phyloP scores from a whole-genome alignment of 2,329 filamentous ascomycete species.

The Ceratocystis colombiana region DNA sequence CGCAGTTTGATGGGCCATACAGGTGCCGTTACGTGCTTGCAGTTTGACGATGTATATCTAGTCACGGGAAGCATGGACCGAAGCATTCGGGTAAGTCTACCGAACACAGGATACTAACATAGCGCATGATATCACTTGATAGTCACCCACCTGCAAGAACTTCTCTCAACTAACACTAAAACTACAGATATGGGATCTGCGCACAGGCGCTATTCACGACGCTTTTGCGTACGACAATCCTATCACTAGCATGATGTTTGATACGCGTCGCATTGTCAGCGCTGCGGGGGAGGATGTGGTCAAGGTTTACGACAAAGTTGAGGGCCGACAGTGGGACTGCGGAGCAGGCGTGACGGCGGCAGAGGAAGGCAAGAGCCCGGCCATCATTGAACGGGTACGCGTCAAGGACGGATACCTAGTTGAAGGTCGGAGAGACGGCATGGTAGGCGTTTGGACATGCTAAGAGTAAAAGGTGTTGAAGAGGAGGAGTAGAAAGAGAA shows the following conservation, averaged over 20 bases:
- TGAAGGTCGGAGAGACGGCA: constrained; percentile 78
- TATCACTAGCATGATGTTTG: constrained; percentile 96
- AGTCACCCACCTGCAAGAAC: not conserved
- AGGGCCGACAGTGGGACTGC: constrained; percentile 93
- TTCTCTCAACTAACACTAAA: constrained; percentile 28
- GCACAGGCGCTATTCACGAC: constrained; percentile 89
- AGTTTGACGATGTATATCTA: constrained; percentile 92
- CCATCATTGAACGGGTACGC: constrained; percentile 72
- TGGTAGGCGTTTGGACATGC: constrained; percentile 84
- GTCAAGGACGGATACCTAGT: constrained; percentile 91
- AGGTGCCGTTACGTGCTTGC: constrained; percentile 82
- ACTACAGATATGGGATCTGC: constrained; percentile 88
- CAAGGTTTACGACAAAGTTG: constrained; percentile 96
- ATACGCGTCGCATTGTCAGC: constrained; percentile 75
- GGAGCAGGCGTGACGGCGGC: constrained; percentile 67
- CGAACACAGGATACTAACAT: not conserved
- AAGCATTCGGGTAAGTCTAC: constrained; percentile 75
- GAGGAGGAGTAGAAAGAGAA: not conserved
- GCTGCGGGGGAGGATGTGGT: constrained; percentile 88
- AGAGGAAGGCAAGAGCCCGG: constrained; percentile 49
- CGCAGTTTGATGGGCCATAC: constrained; percentile 92
- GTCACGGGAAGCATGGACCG: constrained; percentile 88
- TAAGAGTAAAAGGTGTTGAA: constrained; percentile 29
- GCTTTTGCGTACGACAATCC: constrained; percentile 91
- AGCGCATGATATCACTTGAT: too few relatives aligned